These are phyloP conservation scores for Durio zibethinus DNA, from an alignment of 345 rosid species.

Conservation along the genomic window DNA sequence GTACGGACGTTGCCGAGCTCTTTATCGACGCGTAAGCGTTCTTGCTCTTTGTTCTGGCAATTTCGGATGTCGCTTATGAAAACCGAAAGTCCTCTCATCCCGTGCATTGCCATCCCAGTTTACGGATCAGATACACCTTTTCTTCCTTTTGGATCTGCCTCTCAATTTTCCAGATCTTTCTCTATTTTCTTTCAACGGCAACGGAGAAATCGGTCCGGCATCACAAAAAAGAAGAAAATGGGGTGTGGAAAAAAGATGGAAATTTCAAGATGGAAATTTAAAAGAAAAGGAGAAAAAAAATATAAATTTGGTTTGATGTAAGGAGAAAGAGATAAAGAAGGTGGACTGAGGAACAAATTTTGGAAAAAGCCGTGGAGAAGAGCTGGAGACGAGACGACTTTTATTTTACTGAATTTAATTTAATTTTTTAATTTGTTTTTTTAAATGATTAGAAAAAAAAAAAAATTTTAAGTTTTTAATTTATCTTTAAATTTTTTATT, in stretches of 20 bases:
- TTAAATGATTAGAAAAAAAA: too few relatives aligned
- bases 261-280: not conserved
- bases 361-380: not conserved
- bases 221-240: not conserved
- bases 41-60: conserved; percentile 97
- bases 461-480: too few relatives aligned
- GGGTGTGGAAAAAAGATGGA: not conserved
- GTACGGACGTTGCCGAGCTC: conserved; percentile 97
- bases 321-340: not conserved
- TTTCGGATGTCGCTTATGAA: conserved; percentile 98
- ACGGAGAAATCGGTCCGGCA: not conserved
- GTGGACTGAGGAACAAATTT: conserved; percentile 1
- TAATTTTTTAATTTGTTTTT: not conserved
- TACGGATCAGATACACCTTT: conserved; percentile 10
- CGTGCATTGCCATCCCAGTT: conserved; percentile 30
- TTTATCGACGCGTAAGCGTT: conserved; percentile 93
- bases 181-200: not conserved
- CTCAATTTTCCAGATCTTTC: conserved; percentile 14
- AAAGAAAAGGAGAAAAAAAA: not conserved
- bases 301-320: not conserved
- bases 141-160: conserved; percentile 11
- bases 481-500: too few relatives aligned
- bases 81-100: conserved; percentile 97
- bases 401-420: conserved; percentile 4
- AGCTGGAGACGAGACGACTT: conserved; percentile 12